A percentile compares a stretch with the other conserved stretches of the same genome.
phyloP scores from a whole-genome alignment of 2,329 filamentous ascomycete genomes.

The Microdochium paspali region DNA sequence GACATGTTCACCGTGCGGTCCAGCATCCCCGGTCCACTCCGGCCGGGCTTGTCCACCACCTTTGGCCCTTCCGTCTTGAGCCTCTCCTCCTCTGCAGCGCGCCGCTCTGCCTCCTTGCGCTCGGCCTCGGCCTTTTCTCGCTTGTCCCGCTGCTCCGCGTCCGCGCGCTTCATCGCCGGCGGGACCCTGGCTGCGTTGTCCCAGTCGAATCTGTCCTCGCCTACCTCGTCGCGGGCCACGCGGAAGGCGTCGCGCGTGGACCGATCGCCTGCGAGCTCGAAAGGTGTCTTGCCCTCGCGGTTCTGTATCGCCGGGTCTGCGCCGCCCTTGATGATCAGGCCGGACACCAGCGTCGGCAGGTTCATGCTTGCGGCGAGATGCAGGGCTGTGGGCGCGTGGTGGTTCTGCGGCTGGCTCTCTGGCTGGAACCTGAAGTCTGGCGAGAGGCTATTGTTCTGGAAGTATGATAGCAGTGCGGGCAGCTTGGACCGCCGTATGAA shows the following conservation, averaged over 20 bases:
- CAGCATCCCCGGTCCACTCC: constrained; percentile 31
- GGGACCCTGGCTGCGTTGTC: constrained; percentile 66
- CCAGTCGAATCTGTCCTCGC: constrained; percentile 73
- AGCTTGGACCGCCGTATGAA: constrained; percentile 84
- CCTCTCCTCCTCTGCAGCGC: constrained; percentile 66
- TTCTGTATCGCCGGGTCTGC: constrained; percentile 67
- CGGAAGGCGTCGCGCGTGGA: constrained; percentile 85
- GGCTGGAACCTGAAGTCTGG: constrained; percentile 71
- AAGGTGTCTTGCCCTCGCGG: constrained; percentile 71
- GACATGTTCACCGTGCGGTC: constrained; percentile 59
- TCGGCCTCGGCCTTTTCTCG: constrained; percentile 62
- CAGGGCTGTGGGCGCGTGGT: constrained; percentile 74
- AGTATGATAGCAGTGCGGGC: constrained; percentile 75
- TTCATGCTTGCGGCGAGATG: constrained; percentile 81
- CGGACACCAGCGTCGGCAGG: constrained; percentile 64
- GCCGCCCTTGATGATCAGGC: constrained; percentile 64
- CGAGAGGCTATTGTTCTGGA: constrained; percentile 64
- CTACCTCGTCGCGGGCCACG: constrained; percentile 72
- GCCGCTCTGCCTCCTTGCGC: constrained; percentile 58
- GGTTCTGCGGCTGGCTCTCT: constrained; percentile 51
- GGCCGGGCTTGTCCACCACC: constrained; percentile 31
- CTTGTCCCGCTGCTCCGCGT: constrained; percentile 60
- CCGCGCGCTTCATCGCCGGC: constrained; percentile 55
- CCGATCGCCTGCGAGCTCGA: constrained; percentile 80
- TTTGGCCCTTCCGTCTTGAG: constrained; percentile 57